Base-by-base conservation (phyloP, 2,329 filamentous ascomycete species). In the Dactylellina drechsleri region DNA sequence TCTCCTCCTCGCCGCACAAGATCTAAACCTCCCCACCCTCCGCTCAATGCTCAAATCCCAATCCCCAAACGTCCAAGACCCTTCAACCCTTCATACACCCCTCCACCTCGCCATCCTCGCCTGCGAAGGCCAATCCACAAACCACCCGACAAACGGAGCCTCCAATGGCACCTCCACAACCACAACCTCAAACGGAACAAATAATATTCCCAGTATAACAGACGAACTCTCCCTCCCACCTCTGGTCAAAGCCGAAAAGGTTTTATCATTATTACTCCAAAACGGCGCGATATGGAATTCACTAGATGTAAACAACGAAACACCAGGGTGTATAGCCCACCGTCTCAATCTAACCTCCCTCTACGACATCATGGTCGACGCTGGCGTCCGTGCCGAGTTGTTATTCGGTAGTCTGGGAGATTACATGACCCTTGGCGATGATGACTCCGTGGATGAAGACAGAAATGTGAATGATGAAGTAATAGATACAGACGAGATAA, bases 271-370 rank as follows among this genome's bases (percentile, higher is more conserved):
- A 80, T 85, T 98, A 6, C 88, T 98, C 74, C 87, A 93, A 80
- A 90, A 91, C 78, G 95, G 95, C 36, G 95, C 92, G 10, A 97
- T 98, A 78, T 99, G 95, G 95, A 99, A 99, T 83, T 93, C 97
- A 81, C 85, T 98, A 66, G 92, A 98, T 82, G 83, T 85, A 78
- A 90, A 92, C 78, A 87, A 92, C 79, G 94, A 98, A 85, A 98
- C 95, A 2, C 93, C 95, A 0, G 95, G 93, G 6, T 98, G 94
- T 81, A 84, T 97, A 50, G 95, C 95, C 7, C 85, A 86, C 54
- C 81, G 87, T 53, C 78, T 97, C 23, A 90, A 91, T 0, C 84
- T 91, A 79, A 85, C 83, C 64, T 86, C 88, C 58, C 83, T 97
- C 41, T 98, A 99, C 81, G 87, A 90, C 47, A 82, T 93, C 68